Conservation (phyloP, 345 rosid genomes). For the Trapa bicornis region DNA sequence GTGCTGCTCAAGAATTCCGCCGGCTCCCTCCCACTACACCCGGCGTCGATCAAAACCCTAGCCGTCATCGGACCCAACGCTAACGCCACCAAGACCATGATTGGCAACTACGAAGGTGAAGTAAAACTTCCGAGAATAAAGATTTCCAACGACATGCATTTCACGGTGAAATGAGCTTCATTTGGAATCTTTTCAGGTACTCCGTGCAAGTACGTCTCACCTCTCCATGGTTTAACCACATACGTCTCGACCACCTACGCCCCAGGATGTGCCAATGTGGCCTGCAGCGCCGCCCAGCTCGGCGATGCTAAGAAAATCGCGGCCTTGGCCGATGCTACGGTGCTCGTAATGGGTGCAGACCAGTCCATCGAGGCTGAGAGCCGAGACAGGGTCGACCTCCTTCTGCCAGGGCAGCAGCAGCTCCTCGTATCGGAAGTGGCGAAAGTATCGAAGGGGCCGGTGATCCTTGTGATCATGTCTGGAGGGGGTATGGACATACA, state of each 20-base stretch:
- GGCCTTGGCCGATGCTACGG: slow-evolving; percentile 54
- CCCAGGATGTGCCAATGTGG: slow-evolving; percentile 62
- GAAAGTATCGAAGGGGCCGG: slow-evolving; percentile 63
- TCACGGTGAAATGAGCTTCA: neutral
- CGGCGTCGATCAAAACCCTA: slow-evolving; percentile 34
- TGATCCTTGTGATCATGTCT: slow-evolving; percentile 84
- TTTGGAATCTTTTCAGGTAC: slow-evolving; percentile 27
- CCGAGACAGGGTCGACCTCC: slow-evolving; percentile 46
- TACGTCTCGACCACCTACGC: slow-evolving; percentile 40
- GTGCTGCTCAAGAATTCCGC: slow-evolving; percentile 63
- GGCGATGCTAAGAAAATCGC: slow-evolving; percentile 50
- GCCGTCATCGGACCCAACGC: slow-evolving; percentile 94
- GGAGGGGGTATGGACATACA: slow-evolving; percentile 84
- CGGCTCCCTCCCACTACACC: slow-evolving; percentile 55
- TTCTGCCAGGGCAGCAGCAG: slow-evolving; percentile 74
- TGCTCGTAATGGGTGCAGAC: slow-evolving; percentile 72
- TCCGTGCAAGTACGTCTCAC: slow-evolving; percentile 79
- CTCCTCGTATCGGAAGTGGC: slow-evolving; percentile 52
- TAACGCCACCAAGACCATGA: slow-evolving; percentile 88
- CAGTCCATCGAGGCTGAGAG: slow-evolving; percentile 64
- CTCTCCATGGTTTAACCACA: slow-evolving; percentile 61
- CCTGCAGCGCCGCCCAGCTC: slow-evolving; percentile 47
- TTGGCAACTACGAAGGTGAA: slow-evolving; percentile 85
- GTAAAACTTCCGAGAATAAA: neutral
- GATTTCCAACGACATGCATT: neutral